A percentile compares a stretch with the other conserved stretches of the same genome.
These are phyloP conservation scores for Sclerotinia minor DNA, from an alignment of 2,329 filamentous ascomycete species.

Conservation along the genomic window DNA sequence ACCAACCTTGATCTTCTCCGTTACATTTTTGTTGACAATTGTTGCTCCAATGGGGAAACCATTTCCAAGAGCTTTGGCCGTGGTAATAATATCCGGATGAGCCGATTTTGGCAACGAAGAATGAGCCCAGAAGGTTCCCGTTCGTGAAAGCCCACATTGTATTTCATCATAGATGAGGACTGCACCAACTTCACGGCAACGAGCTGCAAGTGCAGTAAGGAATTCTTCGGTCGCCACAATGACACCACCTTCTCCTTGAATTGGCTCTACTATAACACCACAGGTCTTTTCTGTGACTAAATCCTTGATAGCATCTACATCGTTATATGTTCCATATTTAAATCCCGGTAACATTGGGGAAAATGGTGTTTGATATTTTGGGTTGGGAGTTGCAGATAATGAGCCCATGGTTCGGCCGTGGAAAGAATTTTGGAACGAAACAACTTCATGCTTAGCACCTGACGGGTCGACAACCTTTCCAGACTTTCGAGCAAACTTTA, in stretches of 20 bases:
- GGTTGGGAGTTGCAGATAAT: conserved; percentile 93
- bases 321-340: conserved; percentile 81
- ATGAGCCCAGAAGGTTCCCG: conserved; percentile 90
- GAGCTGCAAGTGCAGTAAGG: conserved; percentile 75
- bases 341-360: conserved; percentile 95
- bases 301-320: conserved; percentile 67
- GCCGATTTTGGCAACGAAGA: conserved; percentile 69
- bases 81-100: conserved; percentile 91
- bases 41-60: conserved; percentile 93
- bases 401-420: conserved; percentile 96
- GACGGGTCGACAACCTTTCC: conserved; percentile 73
- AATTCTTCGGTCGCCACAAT: conserved; percentile 82
- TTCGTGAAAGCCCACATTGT: conserved; percentile 87
- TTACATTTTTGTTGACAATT: conserved; percentile 60
- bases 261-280: conserved; percentile 93
- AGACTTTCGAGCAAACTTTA: conserved; percentile 94
- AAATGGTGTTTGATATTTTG: conserved; percentile 96
- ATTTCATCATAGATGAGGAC: conserved; percentile 96
- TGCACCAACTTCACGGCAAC: conserved; percentile 84
- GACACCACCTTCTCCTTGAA: conserved; percentile 95
- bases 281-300: conserved; percentile 85
- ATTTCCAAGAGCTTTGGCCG: conserved; percentile 94
- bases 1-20: conserved; percentile 62
- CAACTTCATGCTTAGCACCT: conserved; percentile 75
- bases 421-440: conserved; percentile 90